Conservation (phyloP, 2,329 filamentous ascomycete genomes). For the Didymella arachidicola region DNA sequence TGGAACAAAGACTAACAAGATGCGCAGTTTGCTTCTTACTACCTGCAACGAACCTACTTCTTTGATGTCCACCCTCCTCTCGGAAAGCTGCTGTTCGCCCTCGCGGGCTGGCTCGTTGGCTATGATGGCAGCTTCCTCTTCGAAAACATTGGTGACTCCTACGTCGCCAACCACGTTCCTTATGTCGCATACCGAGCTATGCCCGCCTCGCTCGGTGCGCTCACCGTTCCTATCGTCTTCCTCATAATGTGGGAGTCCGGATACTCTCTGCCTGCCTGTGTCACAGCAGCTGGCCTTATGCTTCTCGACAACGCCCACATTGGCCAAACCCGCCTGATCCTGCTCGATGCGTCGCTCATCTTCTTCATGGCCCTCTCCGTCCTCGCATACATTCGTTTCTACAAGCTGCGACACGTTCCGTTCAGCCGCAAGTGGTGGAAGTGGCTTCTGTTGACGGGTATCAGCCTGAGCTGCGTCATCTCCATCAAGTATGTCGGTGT, state of each 20-base stretch:
- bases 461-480: constrained; percentile 94
- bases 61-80: constrained; percentile 99
- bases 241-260: constrained; percentile 99
- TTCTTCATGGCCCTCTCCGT: constrained; percentile 96
- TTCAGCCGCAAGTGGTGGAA: constrained; percentile 99
- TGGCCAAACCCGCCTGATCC: constrained; percentile 92
- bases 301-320: constrained; percentile 98
- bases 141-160: constrained; percentile 98
- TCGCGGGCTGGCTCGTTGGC: constrained; percentile 96
- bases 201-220: constrained; percentile 86
- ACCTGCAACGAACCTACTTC: constrained; percentile 97
- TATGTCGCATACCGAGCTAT: constrained; percentile 96
- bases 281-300: constrained; percentile 83
- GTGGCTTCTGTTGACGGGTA: constrained; percentile 94
- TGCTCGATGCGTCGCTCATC: constrained; percentile 92
- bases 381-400: constrained; percentile 94
- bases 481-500: constrained; percentile 97
- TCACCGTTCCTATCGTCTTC: constrained; percentile 94
- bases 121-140: constrained; percentile 98
- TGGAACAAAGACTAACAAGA: constrained; percentile 29
- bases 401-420: constrained; percentile 88
- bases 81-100: constrained; percentile 95
- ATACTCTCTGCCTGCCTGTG: constrained; percentile 91
- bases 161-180: constrained; percentile 94
- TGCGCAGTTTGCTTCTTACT: constrained; percentile 67